phyloP scores from a whole-genome alignment of 1,284 basidiomycete species.

The Erythrobasidium hasegawianum region DNA sequence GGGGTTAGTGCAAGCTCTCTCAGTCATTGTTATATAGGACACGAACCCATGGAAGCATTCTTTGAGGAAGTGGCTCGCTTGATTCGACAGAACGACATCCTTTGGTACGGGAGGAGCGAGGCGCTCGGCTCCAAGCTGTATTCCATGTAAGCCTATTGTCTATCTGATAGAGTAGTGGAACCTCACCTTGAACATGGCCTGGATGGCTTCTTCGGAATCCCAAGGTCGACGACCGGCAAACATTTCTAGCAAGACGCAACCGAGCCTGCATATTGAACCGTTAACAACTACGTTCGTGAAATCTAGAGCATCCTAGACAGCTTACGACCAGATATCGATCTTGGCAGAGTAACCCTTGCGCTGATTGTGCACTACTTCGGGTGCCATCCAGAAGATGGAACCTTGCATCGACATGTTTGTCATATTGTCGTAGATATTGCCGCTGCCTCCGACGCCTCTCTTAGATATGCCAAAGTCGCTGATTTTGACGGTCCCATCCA shows the following conservation, averaged over 20 bases:
- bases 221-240: conserved; percentile 92
- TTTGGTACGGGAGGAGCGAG: conserved; percentile 83
- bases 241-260: conserved; percentile 97
- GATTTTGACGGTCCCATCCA: conserved; percentile 90
- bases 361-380: conserved; percentile 83
- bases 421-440: conserved; percentile 74
- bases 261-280: conserved; percentile 63
- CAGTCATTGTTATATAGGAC: conserved; percentile 4
- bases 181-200: conserved; percentile 86
- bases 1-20: conserved; percentile 23
- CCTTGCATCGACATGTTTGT: conserved; percentile 81
- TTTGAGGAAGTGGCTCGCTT: conserved; percentile 79
- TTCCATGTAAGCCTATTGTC: background rate
- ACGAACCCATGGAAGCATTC: conserved; percentile 89
- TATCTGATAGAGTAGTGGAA: background rate
- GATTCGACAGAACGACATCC: conserved; percentile 67
- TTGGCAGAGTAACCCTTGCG: conserved; percentile 84
- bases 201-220: conserved; percentile 80
- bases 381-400: conserved; percentile 98
- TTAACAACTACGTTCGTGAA: background rate
- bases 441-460: conserved; percentile 53
- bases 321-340: conserved; percentile 80
- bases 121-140: conserved; percentile 72
- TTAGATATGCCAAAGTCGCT: conserved; percentile 98
- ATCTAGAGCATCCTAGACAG: background rate